Base-by-base conservation (phyloP, 2,329 filamentous ascomycete genomes). In the Xylariales sp. region DNA sequence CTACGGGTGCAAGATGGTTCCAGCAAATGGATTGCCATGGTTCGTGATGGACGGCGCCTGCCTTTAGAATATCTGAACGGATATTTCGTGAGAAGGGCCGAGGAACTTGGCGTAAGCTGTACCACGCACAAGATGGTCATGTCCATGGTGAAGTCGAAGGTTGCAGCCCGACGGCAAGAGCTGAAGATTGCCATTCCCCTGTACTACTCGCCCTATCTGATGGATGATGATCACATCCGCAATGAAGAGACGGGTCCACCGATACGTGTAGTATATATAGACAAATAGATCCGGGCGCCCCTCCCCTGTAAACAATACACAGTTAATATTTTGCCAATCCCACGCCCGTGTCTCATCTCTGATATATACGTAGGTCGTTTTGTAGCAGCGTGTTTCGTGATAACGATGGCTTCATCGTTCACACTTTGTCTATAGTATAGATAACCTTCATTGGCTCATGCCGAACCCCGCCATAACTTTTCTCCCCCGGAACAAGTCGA, bases 1-100 rank as follows among this genome's bases (percentile, higher is more conserved):
- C 37, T 82, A 78, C 10, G 68, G 70, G 10, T 63, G 74, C 42
- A 78, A 81, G 38, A 66, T 72, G 5, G 61, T 63, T 7, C 53
- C 61, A 86, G 80, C 53, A 74, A 70, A 15, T 88, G 95, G 80
- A 66, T 86, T 5, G 72, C 75, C 40, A 79, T 84, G 53, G 68
- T 90, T 10, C 65, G 77, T 9, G 60, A 64, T 1, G 84, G 86
- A 1, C 65, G 67, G 46, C 64, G 71, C 44, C 88, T 87, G 0
- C 88, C 95, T 54, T 77, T 96, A 29, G 79, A 90, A 33, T 95
- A 84, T 55, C 76, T 91, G 51, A 96, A 94, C 59, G 91, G 90
- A 1, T 98, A 91, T 65, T 84, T 98, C 45, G 73, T 94, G 22
- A 73, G 70, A 38, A 76, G 84, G 29, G 93, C 86, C 1, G 73